Percentiles rank a stretch among this genome's conserved stretches.
Evolutionary conservation across 1,139 yeast genomes (phyloP).

Genomic region (Geotrichum aggregatum): DNA sequence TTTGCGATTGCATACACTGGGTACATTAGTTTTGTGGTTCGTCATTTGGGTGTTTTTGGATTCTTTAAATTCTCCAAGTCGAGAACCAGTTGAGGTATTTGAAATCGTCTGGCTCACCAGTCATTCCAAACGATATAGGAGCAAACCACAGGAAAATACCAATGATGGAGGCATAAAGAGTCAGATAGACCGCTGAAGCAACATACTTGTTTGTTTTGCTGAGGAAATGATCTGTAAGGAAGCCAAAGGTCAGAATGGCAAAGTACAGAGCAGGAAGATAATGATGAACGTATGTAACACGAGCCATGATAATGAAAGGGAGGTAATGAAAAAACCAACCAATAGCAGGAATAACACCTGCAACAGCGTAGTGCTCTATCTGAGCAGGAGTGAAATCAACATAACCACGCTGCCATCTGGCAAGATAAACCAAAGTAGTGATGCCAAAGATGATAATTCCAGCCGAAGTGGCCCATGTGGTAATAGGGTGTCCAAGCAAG

Average conservation of each 20-base stretch:
- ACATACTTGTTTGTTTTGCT: conserved; percentile 40
- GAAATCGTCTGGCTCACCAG: conserved; percentile 67
- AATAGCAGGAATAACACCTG: conserved; percentile 83
- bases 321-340: conserved; percentile 93
- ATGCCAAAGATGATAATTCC: conserved; percentile 62
- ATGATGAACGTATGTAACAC: conserved; percentile 97
- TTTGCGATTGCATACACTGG: too few relatives aligned
- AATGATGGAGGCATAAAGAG: conserved; percentile 53
- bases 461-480: conserved; percentile 85
- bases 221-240: conserved; percentile 58
- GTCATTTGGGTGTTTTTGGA: background rate
- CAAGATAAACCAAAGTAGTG: conserved; percentile 53
- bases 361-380: conserved; percentile 54
- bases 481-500: conserved; percentile 88
- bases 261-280: conserved; percentile 94
- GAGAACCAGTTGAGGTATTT: conserved; percentile 68
- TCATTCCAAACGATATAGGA: conserved; percentile 86
- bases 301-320: conserved; percentile 91
- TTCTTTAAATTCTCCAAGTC: conserved; percentile 58
- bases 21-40: background rate
- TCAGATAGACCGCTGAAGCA: conserved; percentile 34
- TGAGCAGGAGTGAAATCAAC: conserved; percentile 54
- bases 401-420: conserved; percentile 93
- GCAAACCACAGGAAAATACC: conserved; percentile 70
- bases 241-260: conserved; percentile 79